phyloP scores from a whole-genome alignment of 1,284 basidiomycete genomes.

The Chondrostereum purpureum region DNA sequence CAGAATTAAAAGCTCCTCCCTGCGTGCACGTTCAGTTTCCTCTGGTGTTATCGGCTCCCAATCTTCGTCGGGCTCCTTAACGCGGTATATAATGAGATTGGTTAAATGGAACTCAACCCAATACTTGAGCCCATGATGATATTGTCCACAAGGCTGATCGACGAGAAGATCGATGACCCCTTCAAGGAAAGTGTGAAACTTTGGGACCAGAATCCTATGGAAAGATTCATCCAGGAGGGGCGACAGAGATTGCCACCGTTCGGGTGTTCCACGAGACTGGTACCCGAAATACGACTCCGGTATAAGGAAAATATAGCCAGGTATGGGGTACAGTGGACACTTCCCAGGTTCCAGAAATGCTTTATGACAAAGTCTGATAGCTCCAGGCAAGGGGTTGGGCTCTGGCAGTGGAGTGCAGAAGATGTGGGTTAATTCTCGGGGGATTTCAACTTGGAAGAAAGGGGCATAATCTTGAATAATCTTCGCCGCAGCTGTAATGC shows the following conservation, averaged over 20 bases:
- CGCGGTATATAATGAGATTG: neutral
- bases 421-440: neutral
- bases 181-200: neutral
- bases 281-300: neutral
- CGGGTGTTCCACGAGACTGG: neutral
- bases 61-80: neutral
- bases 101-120: neutral
- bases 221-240: neutral
- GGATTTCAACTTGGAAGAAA: neutral
- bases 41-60: neutral
- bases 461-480: neutral
- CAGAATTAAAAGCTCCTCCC: neutral
- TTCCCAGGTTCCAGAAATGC: neutral
- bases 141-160: neutral
- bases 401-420: neutral
- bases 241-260: neutral
- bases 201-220: neutral
- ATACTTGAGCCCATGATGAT: neutral
- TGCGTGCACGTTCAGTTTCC: neutral
- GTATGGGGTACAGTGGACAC: neutral
- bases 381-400: neutral
- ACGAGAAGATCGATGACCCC: neutral
- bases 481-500: neutral
- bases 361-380: neutral
- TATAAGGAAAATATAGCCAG: neutral